Evolutionary conservation across 805 yeast genomes (phyloP), one percentile per base, ranked within the genome.

Genomic region (Saturnispora ahearnii): DNA sequence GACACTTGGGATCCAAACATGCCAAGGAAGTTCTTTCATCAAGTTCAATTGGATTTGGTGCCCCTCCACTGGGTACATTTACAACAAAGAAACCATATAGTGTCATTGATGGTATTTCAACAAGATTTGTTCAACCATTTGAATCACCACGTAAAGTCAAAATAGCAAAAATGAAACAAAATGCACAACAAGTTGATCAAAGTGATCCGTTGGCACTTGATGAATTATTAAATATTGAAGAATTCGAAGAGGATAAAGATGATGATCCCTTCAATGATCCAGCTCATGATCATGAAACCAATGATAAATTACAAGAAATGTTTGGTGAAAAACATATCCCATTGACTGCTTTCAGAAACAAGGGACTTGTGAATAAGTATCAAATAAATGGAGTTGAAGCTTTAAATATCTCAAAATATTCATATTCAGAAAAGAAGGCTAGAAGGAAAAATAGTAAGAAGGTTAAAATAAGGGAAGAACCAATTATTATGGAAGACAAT

Each of bases 41-140:
- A 1, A 84, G 89, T 46, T 81, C 84, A 5, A 84, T 87, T 24
- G 88, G 90, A 48, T 80, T 88, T 54, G 71, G 95, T 48, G 97
- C 98, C 4, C 99, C 99, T 2, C 78, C 87, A 28, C 71, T 91
- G 51, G 98, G 97, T 0, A 84, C 96, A 2, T 91, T 97, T 95
- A 81, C 84, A 33, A 83, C 95, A 5, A 53, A 41, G 30, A 82
- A 87, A 59, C 96, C 96, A 1, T 88, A 86, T 65, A 95, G 96
- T 22, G 88, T 91, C 51, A 91, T 91, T 60, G 98, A 91, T 64
- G 99, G 99, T 5, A 74, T 87, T 30, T 82, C 96, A 0, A 93
- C 98, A 0, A 75, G 96, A 49, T 84, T 95, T 2, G 70, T 91
- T 54, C 70, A 79, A 55, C 84, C 85, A 1, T 31, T 53, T 21